phyloP scores from a whole-genome alignment of 73 alveolate genomes.

The Chromera velia region DNA sequence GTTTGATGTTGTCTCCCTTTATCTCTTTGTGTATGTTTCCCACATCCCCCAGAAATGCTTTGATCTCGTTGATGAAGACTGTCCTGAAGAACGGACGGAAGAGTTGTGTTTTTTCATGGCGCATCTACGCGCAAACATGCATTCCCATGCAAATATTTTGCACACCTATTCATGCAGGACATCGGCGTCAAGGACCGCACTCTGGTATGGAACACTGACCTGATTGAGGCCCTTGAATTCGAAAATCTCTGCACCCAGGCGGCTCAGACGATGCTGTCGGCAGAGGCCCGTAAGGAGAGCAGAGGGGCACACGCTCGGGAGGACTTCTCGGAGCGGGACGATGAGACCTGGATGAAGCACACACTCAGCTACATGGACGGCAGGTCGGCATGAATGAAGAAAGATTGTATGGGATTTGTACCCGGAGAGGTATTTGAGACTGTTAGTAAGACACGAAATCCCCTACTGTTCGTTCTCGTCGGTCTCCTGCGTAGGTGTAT shows the following conservation, averaged over 20 bases:
- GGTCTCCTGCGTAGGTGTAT: too few relatives aligned
- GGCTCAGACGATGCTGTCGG: constrained; percentile 59
- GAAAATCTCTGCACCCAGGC: constrained; percentile 65
- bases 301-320: constrained; percentile 82
- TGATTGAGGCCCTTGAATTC: constrained; percentile 68
- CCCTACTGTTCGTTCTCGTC: too few relatives aligned
- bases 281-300: constrained; percentile 69
- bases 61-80: too few relatives aligned
- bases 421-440: too few relatives aligned
- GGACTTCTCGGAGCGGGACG: constrained; percentile 68
- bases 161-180: too few relatives aligned
- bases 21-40: neutral
- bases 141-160: too few relatives aligned
- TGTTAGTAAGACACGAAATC: too few relatives aligned
- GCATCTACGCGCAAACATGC: too few relatives aligned
- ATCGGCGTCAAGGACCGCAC: constrained; percentile 55
- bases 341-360: constrained; percentile 76
- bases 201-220: constrained; percentile 63
- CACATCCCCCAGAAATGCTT: too few relatives aligned
- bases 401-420: too few relatives aligned
- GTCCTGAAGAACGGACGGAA: too few relatives aligned
- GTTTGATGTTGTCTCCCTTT: neutral
- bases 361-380: constrained; percentile 48
- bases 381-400: constrained; percentile 27
- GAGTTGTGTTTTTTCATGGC: too few relatives aligned